A percentile compares a stretch with the other conserved stretches of the same genome.
These are phyloP conservation scores for Mycosarcoma mackinlayi DNA, from an alignment of 1,284 basidiomycete species.

Conservation along the genomic window DNA sequence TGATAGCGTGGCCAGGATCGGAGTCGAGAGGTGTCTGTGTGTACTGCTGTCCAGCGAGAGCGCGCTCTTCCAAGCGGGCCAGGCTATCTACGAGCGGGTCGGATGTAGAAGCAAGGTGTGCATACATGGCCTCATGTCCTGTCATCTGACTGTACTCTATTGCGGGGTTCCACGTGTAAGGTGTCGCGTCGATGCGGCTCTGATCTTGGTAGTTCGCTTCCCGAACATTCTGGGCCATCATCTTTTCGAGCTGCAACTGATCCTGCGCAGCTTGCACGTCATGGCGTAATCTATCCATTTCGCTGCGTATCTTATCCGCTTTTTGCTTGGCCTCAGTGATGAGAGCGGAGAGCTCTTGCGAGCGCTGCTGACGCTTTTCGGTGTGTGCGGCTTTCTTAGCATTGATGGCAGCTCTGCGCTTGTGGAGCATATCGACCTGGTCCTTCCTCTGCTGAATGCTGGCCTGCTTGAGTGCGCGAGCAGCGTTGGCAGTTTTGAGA, in stretches of 20 bases:
- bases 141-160: conserved; percentile 11
- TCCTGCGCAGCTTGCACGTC: conserved; percentile 27
- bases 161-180: conserved; percentile 15
- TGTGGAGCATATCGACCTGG: conserved; percentile 76
- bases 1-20: conserved; percentile 12
- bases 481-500: conserved; percentile 77
- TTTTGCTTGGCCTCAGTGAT: conserved; percentile 23
- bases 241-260: conserved; percentile 33
- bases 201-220: conserved; percentile 15
- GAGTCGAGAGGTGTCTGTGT: conserved; percentile 12
- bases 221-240: conserved; percentile 11
- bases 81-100: conserved; percentile 45
- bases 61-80: conserved; percentile 36
- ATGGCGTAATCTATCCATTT: conserved; percentile 16
- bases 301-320: conserved; percentile 16
- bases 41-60: conserved; percentile 22
- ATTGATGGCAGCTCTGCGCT: conserved; percentile 70
- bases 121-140: conserved; percentile 30
- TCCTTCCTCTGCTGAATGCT: conserved; percentile 72
- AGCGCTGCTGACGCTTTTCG: conserved; percentile 34
- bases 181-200: conserved; percentile 7
- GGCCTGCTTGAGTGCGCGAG: conserved; percentile 69
- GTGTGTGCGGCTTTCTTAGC: conserved; percentile 49
- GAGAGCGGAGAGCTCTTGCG: conserved; percentile 21
- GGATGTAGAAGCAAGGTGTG: conserved; percentile 28